Base-by-base conservation (phyloP, 1,139 yeast species). In the Magnusiomyces magnusii region DNA sequence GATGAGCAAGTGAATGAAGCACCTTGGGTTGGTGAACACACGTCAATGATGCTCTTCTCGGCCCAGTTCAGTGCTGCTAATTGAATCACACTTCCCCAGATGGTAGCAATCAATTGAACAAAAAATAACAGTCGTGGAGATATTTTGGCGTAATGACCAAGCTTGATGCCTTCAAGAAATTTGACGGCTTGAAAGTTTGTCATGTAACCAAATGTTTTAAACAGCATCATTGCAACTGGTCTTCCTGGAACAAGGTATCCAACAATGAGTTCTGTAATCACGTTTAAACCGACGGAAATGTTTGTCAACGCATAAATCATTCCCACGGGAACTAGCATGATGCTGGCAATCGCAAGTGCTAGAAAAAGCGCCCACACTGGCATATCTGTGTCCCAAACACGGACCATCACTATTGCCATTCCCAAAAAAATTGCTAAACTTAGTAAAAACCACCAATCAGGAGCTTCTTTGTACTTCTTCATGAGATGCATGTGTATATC, bases 401-500 rank as follows among this genome's bases (percentile, higher is more conserved):
- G 68, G 31, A 82, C 78, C 59, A 80, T 76, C 2, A 77, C 73
- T 28, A 83, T 72, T 1, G 85, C 81, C 62, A 85, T 69, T 1
- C 76, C 76, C 47, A 83, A 73, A 47, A 84, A 78, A 10, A 78
- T 64, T 1, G 77, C 63, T 63, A 84, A 80, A 3, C 82, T 76
- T 44, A 78, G 66, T 0, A 67, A 67, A 67, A 76, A 86, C 86
- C 88, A 82, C 88, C 88, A 84, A 62, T 79, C 83, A 41, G 91
- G 91, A 36, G 80, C 83, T 64, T 80, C 83, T 57, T 75, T 78
- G 71, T 85, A 86, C 51, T 73, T 71, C 61, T 73, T 75, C 87
- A 85, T 85, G 61, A 84, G 77, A 65, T 85, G 78, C 75, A 78
- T 78, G 69, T 84, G 90, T 28, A 85, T 82, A 71, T 85, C 89